These are phyloP conservation scores for Barbatosphaeria neglecta DNA, from an alignment of 495 filamentous ascomycete species.

Conservation along the genomic window DNA sequence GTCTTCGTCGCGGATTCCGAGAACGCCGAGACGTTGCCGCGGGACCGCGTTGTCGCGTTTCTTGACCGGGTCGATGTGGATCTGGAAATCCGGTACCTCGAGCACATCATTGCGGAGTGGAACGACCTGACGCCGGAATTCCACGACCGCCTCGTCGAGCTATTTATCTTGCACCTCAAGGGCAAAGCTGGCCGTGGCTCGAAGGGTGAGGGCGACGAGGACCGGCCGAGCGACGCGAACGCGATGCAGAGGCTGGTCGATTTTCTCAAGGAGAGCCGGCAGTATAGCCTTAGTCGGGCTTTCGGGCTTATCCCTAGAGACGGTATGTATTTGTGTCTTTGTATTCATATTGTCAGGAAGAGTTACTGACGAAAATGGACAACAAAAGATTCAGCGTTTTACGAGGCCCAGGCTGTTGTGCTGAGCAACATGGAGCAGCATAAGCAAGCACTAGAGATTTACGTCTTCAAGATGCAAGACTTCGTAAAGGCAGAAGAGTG, in stretches of 20 bases:
- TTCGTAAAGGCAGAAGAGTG: constrained; percentile 89
- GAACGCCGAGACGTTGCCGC: constrained; percentile 81
- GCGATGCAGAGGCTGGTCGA: constrained; percentile 54
- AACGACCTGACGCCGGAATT: constrained; percentile 75
- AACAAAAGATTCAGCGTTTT: constrained; percentile 63
- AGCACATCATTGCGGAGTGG: constrained; percentile 82
- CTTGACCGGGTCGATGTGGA: constrained; percentile 53
- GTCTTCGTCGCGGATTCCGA: constrained; percentile 89
- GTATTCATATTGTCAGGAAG: neutral
- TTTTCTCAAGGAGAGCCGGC: constrained; percentile 63
- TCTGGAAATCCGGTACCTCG: constrained; percentile 74
- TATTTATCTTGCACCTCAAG: constrained; percentile 60
- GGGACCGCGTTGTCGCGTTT: constrained; percentile 63
- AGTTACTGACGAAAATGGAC: neutral
- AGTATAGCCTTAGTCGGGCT: constrained; percentile 70
- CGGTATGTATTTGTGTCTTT: constrained; percentile 36
- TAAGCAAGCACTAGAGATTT: constrained; percentile 87
- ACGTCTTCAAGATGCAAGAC: constrained; percentile 85
- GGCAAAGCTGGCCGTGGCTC: constrained; percentile 23
- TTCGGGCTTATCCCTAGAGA: constrained; percentile 66
- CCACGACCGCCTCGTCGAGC: constrained; percentile 68
- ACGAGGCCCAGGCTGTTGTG: constrained; percentile 82
- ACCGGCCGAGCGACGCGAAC: constrained; percentile 43
- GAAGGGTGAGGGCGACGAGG: neutral
- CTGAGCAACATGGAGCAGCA: constrained; percentile 94